Evolutionary conservation across 768 basidiomycete species (phyloP), one percentile per base, ranked within the genome.

Genomic region (Rhizopogon roseolus): DNA sequence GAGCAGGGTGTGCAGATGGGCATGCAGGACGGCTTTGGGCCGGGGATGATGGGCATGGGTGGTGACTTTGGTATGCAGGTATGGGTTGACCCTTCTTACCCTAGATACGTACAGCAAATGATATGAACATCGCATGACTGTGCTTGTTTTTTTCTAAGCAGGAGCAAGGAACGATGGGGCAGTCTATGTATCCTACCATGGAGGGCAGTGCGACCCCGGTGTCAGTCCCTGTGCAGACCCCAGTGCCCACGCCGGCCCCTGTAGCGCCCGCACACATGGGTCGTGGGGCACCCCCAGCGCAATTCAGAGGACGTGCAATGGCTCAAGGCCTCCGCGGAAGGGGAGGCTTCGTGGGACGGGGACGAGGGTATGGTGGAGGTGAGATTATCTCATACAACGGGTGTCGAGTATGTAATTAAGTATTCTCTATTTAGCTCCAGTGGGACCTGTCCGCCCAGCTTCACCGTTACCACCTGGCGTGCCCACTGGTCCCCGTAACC

Each of bases 401-500:
- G 39, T 22, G 28, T 49, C 4, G 16, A 36, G 41, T 58, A 6
- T 39, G 56, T 51, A 58, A 46, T 25, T 19, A 4, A 52, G 44
- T 32, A 38, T 38, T n/a, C n/a, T n/a, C n/a, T 34, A 39, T 37
- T 37, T 39, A 68, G 67, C 67, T 45, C 79, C 81, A 25, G 74
- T 76, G 52, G 75, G 76, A 6, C 83, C 87, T 39, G 83, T 83
- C 36, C 80, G 90, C 54, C 86, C 91, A 4, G 86, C 90, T 6
- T 93, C 91, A 0, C 91, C 91, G 16, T 77, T 93, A 1, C 91
- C 91, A 1, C 90, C 91, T 13, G 85, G 85, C 54, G 91, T 93
- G 17, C 91, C 91, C 1, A 93, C 91, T 0, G 91, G 91, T 1
- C 91, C 91, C 11, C 77, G 91, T 41, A 92, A 92, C 66, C 88